Conservation (phyloP, 1,139 yeast species). For the Diutina sp. region DNA sequence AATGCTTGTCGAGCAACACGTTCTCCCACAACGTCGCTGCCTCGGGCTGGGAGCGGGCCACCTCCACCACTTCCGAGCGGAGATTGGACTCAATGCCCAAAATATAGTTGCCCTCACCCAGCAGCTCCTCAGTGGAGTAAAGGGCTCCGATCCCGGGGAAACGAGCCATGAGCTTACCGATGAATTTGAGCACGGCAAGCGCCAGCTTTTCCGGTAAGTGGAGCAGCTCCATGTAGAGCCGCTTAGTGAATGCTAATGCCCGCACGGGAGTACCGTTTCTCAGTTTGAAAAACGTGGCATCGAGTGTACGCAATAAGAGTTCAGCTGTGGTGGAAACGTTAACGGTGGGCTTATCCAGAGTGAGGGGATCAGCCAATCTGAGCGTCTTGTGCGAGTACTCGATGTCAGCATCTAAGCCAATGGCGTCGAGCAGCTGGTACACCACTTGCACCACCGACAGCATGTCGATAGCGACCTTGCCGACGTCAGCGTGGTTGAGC, state of each 20-base stretch:
- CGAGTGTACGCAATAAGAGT: conserved; percentile 62
- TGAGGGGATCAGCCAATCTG: conserved; percentile 65
- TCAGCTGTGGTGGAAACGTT: conserved; percentile 87
- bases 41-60: conserved; percentile 64
- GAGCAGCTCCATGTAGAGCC: conserved; percentile 51
- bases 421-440: conserved; percentile 50
- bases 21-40: conserved; percentile 90
- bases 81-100: conserved; percentile 38
- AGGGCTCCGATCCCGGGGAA: conserved; percentile 53
- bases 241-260: conserved; percentile 74
- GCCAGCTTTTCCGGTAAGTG: conserved; percentile 86
- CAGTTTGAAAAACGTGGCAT: conserved; percentile 69
- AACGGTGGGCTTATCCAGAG: conserved; percentile 51
- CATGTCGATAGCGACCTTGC: conserved; percentile 47
- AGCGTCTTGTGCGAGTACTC: conserved; percentile 76
- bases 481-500: conserved; percentile 54
- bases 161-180: conserved; percentile 63
- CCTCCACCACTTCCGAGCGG: conserved; percentile 26
- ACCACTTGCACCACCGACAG: conserved; percentile 65
- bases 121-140: conserved; percentile 76
- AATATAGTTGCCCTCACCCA: conserved; percentile 53
- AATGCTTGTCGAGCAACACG: conserved; percentile 66
- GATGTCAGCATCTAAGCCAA: conserved; percentile 69
- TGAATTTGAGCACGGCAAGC: conserved; percentile 60
- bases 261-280: conserved; percentile 59